phyloP scores from a whole-genome alignment of 2,329 filamentous ascomycete species.

The Nannizziopsis barbatae region DNA sequence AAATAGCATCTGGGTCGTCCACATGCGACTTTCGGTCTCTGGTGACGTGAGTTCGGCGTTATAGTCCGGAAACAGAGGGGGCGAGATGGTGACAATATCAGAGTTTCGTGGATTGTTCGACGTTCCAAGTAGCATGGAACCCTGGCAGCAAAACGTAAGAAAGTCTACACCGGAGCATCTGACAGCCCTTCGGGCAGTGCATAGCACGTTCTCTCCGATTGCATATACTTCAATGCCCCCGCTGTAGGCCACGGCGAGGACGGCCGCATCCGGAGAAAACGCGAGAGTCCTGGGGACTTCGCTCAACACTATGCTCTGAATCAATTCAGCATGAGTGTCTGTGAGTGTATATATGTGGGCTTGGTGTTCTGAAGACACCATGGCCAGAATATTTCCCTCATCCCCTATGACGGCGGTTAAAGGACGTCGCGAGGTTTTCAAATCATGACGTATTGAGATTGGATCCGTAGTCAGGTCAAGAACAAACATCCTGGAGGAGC shows the following conservation, averaged over 20 bases:
- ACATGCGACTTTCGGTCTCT: conserved; percentile 60
- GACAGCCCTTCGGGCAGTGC: conserved; percentile 61
- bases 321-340: conserved; percentile 53
- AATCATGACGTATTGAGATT: conserved; percentile 58
- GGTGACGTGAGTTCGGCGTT: conserved; percentile 40
- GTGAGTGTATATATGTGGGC: conserved; percentile 73
- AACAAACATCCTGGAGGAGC: conserved; percentile 73
- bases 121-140: conserved; percentile 66
- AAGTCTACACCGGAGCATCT: conserved; percentile 67
- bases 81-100: conserved; percentile 64
- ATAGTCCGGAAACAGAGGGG: conserved; percentile 60
- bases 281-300: conserved; percentile 68
- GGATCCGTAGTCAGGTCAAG: conserved; percentile 54
- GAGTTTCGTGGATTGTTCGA: conserved; percentile 54
- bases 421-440: conserved; percentile 67
- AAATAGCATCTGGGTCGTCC: conserved; percentile 78
- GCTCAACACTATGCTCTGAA: conserved; percentile 65
- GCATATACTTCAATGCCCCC: conserved; percentile 83
- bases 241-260: conserved; percentile 74
- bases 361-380: conserved; percentile 70
- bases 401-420: conserved; percentile 68
- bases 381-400: conserved; percentile 62
- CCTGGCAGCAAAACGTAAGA: conserved; percentile 64
- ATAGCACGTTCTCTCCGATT: conserved; percentile 50
- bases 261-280: conserved; percentile 67